Base-by-base conservation (phyloP, 371 early-diverging fungal genomes). In the Circinella minor region DNA sequence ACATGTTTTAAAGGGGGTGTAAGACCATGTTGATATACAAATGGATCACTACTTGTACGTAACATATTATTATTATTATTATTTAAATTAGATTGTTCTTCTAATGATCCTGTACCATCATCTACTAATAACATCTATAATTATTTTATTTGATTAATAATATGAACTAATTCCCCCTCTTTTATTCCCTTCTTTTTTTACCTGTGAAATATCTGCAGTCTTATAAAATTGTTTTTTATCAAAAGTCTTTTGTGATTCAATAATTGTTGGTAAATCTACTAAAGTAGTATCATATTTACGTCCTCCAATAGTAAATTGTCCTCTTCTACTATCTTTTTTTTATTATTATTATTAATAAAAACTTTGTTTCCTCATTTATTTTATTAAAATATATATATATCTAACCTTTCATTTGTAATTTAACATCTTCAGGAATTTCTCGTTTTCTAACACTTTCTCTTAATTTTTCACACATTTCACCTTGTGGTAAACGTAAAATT, bases 171-270 rank as follows among this genome's bases (percentile, higher is more conserved):
- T n/a, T n/a, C n/a, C n/a, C n/a, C n/a, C n/a, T n/a, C n/a, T n/a
- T n/a, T n/a, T n/a, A n/a, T n/a, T 27, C 27, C 27, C 27, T 27
- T 2, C 27, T 27, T 27, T 27, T 27, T 67, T 62, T 81, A 94
- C 89, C 77, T 96, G 99, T 7, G 92, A 95, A n/a, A 98, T 93
- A 73, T 99, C 99, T 13, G 95, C 96, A n/a, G 98, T 90, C 81
- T 99, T 99, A 76, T 95, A 95, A 71, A 97, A 88, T 75, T 98
- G 98, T 74, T 97, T 97, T 66, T 93, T 93, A 71, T 99, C 98
- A 7, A 94, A 79, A 0, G 98, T 97, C 76, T 98, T 96, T 70
- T 98, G 98, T 8, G 98, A 90, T 80, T 99, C 99, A 34, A 97
- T 92, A 67, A 99, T 95, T 1, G 95, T 96, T 14, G 99, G 99